These are phyloP conservation scores for Nectriaceae sp. DNA, from an alignment of 2,329 filamentous ascomycete species.

Conservation along the genomic window DNA sequence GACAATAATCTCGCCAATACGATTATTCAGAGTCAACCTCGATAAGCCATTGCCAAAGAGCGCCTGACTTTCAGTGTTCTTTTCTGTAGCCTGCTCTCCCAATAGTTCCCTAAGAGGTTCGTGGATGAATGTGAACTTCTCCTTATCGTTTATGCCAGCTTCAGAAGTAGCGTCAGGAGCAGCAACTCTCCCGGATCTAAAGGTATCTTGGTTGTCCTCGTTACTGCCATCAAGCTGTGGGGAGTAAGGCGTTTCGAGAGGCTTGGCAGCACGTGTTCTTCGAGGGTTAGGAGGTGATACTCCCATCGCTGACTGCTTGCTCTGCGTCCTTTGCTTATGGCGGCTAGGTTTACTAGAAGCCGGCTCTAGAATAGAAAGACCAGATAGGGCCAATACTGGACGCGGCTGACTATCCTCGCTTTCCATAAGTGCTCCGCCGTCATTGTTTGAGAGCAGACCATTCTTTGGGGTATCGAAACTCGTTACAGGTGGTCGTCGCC, in stretches of 20 bases:
- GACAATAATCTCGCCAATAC: slow-evolving; percentile 29
- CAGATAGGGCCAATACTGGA: slow-evolving; percentile 19
- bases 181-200: too few species aligned
- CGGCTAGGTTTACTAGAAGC: background rate
- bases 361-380: slow-evolving; percentile 7
- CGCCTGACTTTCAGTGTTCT: slow-evolving; percentile 8
- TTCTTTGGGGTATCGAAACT: slow-evolving; percentile 19
- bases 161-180: too few species aligned
- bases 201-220: too few species aligned
- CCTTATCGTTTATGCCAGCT: too few species aligned
- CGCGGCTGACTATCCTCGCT: slow-evolving; percentile 20
- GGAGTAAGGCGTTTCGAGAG: too few species aligned
- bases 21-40: slow-evolving; percentile 8
- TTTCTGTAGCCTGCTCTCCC: background rate
- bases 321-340: background rate
- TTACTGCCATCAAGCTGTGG: too few species aligned
- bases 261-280: too few species aligned
- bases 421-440: slow-evolving; percentile 24
- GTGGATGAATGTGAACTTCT: too few species aligned
- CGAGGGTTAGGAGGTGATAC: too few species aligned
- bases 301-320: too few species aligned
- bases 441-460: slow-evolving; percentile 5
- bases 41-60: background rate
- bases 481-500: slow-evolving; percentile 22
- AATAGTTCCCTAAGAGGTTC: too few species aligned